Percentiles rank a stretch among this genome's conserved stretches.
Evolutionary conservation across 1,284 basidiomycete species (phyloP).

Genomic region (Veloboletus limbatus): DNA sequence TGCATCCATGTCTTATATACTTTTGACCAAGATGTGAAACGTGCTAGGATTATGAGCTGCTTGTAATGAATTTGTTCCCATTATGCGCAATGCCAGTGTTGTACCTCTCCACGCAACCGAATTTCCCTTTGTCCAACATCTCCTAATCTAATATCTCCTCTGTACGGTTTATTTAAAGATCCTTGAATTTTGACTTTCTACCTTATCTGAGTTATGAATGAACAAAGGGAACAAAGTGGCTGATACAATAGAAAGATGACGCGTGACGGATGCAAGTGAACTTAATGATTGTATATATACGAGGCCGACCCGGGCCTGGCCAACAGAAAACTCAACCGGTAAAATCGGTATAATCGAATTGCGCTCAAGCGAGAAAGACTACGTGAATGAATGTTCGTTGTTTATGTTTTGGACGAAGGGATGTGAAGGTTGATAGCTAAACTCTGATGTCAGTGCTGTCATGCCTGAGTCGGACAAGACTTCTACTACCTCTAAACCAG

Average conservation of each 20-base stretch:
- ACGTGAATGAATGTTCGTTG: constrained; percentile 12
- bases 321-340: constrained; percentile 11
- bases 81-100: constrained; percentile 10
- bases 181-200: constrained; percentile 19
- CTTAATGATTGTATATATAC: constrained; percentile 41
- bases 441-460: constrained; percentile 7
- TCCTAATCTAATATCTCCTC: too few species aligned
- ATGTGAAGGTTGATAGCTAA: constrained; percentile 65
- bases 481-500: constrained; percentile 77
- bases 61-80: not conserved
- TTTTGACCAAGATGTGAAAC: constrained; percentile 25
- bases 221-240: constrained; percentile 17
- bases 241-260: constrained; percentile 38
- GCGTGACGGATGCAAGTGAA: constrained; percentile 31
- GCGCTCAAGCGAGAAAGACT: constrained; percentile 6
- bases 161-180: not conserved
- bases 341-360: constrained; percentile 6
- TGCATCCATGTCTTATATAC: constrained; percentile 1
- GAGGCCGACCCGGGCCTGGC: constrained; percentile 20
- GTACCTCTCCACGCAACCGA: not conserved
- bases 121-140: too few species aligned
- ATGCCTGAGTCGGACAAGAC: not conserved
- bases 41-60: not conserved
- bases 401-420: constrained; percentile 50
- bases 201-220: constrained; percentile 24